Evolutionary conservation across 169 alveolate species (phyloP).

Genomic region (Eimeria maxima): DNA sequence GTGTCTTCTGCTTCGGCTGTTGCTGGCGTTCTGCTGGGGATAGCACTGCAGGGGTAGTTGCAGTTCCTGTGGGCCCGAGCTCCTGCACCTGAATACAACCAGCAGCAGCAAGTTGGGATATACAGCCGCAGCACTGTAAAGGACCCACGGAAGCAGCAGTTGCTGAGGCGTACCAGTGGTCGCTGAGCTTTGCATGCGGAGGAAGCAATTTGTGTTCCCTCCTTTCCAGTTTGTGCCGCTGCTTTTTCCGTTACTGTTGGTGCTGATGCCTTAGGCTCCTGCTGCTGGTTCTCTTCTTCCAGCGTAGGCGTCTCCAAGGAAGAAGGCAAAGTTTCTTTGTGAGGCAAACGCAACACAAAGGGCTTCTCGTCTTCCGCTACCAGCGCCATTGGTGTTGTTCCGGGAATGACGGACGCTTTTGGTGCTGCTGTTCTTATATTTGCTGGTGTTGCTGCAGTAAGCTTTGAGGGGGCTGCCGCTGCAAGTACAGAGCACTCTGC

Average conservation of each 20-base stretch:
- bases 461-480: slow-evolving; percentile 12
- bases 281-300: background rate
- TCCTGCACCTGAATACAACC: slow-evolving; percentile 20
- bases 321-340: slow-evolving; percentile 50
- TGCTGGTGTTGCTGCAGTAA: background rate
- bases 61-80: slow-evolving; percentile 32
- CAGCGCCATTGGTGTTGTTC: background rate
- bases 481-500: background rate
- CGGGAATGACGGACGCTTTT: background rate
- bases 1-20: slow-evolving; percentile 18
- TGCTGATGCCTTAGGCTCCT: slow-evolving; percentile 13
- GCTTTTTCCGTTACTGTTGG: background rate
- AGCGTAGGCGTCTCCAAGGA: slow-evolving; percentile 33
- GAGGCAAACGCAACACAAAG: slow-evolving; percentile 57
- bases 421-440: background rate
- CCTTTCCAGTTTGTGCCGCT: background rate
- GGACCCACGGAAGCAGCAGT: background rate
- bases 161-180: slow-evolving; percentile 13
- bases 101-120: background rate
- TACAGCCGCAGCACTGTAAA: background rate
- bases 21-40: slow-evolving; percentile 58
- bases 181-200: background rate
- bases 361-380: slow-evolving; percentile 9
- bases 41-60: slow-evolving; percentile 56
- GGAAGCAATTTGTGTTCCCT: background rate